These are phyloP conservation scores for Tagetes erecta DNA, from an alignment of 129 eudicot genomes.

Conservation along the genomic window DNA sequence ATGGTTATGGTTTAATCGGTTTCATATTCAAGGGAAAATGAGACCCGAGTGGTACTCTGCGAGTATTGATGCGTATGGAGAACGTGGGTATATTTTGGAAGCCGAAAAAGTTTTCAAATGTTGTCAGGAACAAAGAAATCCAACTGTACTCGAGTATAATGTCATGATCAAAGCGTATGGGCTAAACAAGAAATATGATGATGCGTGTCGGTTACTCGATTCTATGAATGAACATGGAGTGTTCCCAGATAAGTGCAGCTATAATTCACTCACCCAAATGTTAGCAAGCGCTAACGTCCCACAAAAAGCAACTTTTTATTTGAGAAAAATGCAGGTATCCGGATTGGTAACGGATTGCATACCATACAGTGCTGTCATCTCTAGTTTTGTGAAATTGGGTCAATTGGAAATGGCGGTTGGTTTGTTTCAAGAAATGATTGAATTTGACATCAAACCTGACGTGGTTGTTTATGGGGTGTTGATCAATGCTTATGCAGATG, in stretches of 20 bases:
- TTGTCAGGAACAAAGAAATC: slow-evolving; percentile 54
- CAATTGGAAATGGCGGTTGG: slow-evolving; percentile 52
- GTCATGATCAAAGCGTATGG: slow-evolving; percentile 96
- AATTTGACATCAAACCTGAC: slow-evolving; percentile 59
- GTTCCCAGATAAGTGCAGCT: slow-evolving; percentile 72
- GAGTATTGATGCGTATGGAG: slow-evolving; percentile 79
- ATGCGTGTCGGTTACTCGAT: slow-evolving; percentile 69
- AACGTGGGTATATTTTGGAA: slow-evolving; percentile 59
- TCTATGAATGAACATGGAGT: slow-evolving; percentile 58
- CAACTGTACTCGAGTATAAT: slow-evolving; percentile 64
- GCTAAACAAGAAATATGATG: slow-evolving; percentile 55
- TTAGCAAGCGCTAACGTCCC: slow-evolving; percentile 68
- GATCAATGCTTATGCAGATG: slow-evolving; percentile 69
- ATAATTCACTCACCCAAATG: slow-evolving; percentile 56
- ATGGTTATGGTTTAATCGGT: slow-evolving; percentile 77
- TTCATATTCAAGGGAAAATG: slow-evolving; percentile 72
- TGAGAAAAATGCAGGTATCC: slow-evolving; percentile 66
- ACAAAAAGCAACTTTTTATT: slow-evolving; percentile 51
- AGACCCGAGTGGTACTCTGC: slow-evolving; percentile 83
- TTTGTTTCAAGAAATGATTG: slow-evolving; percentile 69
- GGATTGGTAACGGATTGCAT: slow-evolving; percentile 54
- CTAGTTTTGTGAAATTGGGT: slow-evolving; percentile 62
- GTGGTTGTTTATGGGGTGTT: slow-evolving; percentile 66
- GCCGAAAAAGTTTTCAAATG: slow-evolving; percentile 65
- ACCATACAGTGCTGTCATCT: slow-evolving; percentile 78